Evolutionary conservation across 2,329 filamentous ascomycete species (phyloP), one percentile per base, ranked within the genome.

Genomic region (Bipolaris gigantea): DNA sequence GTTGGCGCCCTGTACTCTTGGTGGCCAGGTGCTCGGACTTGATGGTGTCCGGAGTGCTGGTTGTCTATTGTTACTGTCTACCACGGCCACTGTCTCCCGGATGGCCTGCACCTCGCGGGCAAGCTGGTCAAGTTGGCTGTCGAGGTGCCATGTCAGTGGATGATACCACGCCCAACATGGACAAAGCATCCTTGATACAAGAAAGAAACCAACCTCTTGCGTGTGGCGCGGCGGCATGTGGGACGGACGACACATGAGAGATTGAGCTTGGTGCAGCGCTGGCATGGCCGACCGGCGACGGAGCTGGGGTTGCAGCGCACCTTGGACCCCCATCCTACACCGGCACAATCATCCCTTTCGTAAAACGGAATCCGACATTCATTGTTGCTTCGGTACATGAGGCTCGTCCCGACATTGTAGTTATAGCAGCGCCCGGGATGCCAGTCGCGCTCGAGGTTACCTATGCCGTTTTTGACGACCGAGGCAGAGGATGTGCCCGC

Each of bases 271-370:
- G 23, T n/a, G 23, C 39, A 41, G 21, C 39, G 39, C 39, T 41
- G 39, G n/a, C 39, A 41, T 41, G 39, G 39, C 15, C 10, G 39
- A 15, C 23, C 39, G 10, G 23, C 21, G 21, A 23, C 25, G 39
- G 39, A 41, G 23, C 39, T 41, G 39, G 39, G 39, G 15, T 41
- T 41, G 39, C 39, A 41, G 39, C 39, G 39, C 39, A 41, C 39
- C 25, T 41, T 41, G 23, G 39, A n/a, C 25, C 9, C 25, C 9
- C 8, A 27, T 4, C 9, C 25, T 10, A 27, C 25, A 27, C 25
- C 8, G 9, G 25, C 4, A 27, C 2, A 27, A 10, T 27, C 25
- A 10, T 27, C 25, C 2, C 25, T 27, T 27, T 27, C 25, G 9
- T 27, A 27, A 27, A 27, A 27, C 25, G 25, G 10, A 27, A 27